These are phyloP conservation scores for Scheffersomyces insectosa DNA, from an alignment of 1,139 yeast species.

Conservation along the genomic window DNA sequence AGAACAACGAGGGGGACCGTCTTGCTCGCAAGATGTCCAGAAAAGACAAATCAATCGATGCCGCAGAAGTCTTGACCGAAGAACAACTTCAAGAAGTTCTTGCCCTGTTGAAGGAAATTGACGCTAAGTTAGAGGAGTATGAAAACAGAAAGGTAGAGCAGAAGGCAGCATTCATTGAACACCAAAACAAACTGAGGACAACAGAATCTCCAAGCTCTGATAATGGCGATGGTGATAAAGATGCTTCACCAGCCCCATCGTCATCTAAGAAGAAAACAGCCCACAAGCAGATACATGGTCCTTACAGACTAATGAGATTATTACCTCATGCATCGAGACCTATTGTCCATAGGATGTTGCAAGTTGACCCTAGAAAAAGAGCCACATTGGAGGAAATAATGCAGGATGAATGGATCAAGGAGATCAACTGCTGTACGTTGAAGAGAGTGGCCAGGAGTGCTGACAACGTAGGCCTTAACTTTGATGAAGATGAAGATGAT, in stretches of 20 bases:
- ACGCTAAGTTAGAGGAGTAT: conserved; percentile 37
- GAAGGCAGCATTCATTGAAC: conserved; percentile 33
- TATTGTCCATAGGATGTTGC: conserved; percentile 72
- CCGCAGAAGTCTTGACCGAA: conserved; percentile 33
- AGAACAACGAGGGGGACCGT: conserved; percentile 4
- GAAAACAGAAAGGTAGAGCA: conserved; percentile 37
- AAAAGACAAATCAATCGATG: conserved; percentile 12
- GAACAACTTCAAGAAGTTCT: conserved; percentile 35
- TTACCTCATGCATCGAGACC: conserved; percentile 86
- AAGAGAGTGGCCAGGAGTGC: conserved; percentile 24
- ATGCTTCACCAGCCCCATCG: conserved; percentile 3
- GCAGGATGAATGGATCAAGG: conserved; percentile 69
- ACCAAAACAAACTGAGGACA: conserved; percentile 10
- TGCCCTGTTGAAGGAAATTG: conserved; percentile 37
- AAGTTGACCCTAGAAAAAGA: conserved; percentile 65
- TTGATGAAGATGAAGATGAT: conserved; percentile 44
- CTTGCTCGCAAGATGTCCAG: conserved; percentile 5
- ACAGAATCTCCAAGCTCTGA: not conserved
- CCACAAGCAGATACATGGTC: conserved; percentile 65
- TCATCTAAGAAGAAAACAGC: conserved; percentile 24
- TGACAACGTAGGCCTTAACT: conserved; percentile 24
- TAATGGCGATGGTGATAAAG: conserved; percentile 10
- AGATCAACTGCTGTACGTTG: conserved; percentile 52
- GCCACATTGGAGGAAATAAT: conserved; percentile 69
- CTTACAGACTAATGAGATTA: conserved; percentile 82